Evolutionary conservation across 2,329 filamentous ascomycete species (phyloP), one percentile per base, ranked within the genome.

Genomic region (Dendrostoma leiphaemia): DNA sequence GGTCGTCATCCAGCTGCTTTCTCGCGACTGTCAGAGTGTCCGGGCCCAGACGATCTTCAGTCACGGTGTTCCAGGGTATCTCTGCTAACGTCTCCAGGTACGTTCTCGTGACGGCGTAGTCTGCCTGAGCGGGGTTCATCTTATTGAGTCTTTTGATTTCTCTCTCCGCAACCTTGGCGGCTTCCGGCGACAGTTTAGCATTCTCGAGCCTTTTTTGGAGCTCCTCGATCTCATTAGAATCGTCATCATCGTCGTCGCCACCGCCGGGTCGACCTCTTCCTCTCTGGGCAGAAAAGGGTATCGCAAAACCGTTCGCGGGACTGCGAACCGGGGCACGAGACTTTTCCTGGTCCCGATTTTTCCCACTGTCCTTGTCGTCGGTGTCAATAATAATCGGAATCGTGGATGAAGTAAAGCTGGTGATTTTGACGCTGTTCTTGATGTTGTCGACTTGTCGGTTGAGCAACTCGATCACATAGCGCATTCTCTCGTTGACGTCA

Each of bases 71-170:
- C 94, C 94, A 99, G 0, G 94, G 94, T 47, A 99, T 94, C 67
- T 99, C 94, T 0, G 91, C 83, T 54, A 99, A 74, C 12, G 91
- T 97, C 72, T 99, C 94, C 12, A 99, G 79, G 73, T 97, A 99
- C 47, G 91, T 96, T 60, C 93, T 80, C 61, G 89, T 91, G 12
- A 99, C 93, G 59, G 94, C 90, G 66, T 97, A 97, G 66, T 99
- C 94, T 34, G 95, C 93, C 67, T 97, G 94, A 48, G 90, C 90
- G 0, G 94, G 92, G 65, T 91, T 92, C 90, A 97, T 97, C 75
- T 96, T 96, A 65, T 89, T 89, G 58, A 99, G 74, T 21, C 94
- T 81, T 65, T 90, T 90, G 44, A 99, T 71, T 69, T 99, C 94
- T 50, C 92, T 83, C 54, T 96, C 89, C 1, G 91, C 93, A n/a